Conservation (phyloP, 129 eudicot species). For the Ambrosia artemisiifolia region DNA sequence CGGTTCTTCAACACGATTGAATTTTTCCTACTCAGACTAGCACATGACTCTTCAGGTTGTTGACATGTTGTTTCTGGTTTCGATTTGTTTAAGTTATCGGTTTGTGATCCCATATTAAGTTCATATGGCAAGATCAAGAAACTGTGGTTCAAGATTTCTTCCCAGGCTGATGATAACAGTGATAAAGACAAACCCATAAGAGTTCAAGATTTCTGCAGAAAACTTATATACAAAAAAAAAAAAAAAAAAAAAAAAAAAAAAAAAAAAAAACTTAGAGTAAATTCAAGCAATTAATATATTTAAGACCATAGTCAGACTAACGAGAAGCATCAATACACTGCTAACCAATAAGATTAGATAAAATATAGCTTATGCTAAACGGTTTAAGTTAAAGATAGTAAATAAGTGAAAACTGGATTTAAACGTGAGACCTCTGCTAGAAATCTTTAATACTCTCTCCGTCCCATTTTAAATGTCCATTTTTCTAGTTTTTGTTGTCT, state of each 20-base stretch:
- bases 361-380: too few species aligned
- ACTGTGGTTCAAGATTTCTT: conserved; percentile 45
- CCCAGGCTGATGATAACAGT: conserved; percentile 54
- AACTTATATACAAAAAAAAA: background rate
- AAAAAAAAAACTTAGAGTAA: background rate
- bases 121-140: conserved; percentile 25
- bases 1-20: conserved; percentile 34
- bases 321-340: too few species aligned
- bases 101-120: conserved; percentile 16
- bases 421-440: too few species aligned
- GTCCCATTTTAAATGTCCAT: too few species aligned
- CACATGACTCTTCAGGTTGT: conserved; percentile 24
- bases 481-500: too few species aligned
- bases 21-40: conserved; percentile 30
- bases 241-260: background rate
- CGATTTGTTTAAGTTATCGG: conserved; percentile 26
- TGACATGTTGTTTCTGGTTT: conserved; percentile 38
- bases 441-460: too few species aligned
- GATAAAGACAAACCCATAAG: conserved; percentile 59
- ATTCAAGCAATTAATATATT: background rate
- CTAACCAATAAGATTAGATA: too few species aligned
- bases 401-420: too few species aligned
- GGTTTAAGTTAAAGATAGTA: too few species aligned
- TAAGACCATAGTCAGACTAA: background rate
- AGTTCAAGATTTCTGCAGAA: conserved; percentile 28